phyloP scores from a whole-genome alignment of 2,329 filamentous ascomycete genomes.

The Pseudogymnoascus sp. region DNA sequence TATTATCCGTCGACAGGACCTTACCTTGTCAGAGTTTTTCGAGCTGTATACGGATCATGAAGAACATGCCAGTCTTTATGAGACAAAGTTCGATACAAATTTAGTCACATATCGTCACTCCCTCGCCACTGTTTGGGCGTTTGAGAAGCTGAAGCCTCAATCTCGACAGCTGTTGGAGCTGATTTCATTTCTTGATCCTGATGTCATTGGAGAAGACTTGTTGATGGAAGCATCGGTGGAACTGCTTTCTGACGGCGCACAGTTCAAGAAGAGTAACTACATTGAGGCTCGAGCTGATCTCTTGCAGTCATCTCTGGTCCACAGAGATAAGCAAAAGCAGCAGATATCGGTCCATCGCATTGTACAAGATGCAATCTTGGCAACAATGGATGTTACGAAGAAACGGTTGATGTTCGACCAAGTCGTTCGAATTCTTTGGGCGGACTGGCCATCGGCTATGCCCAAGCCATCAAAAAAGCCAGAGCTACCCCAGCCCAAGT shows the following conservation, averaged over 20 bases:
- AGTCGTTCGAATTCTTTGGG: conserved; percentile 16
- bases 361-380: conserved; percentile 24
- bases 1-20: conserved; percentile 17
- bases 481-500: conserved; percentile 14
- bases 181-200: conserved; percentile 22
- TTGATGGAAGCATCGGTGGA: conserved; percentile 11
- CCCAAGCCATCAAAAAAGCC: background rate
- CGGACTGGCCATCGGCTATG: background rate
- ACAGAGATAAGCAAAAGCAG: conserved; percentile 18
- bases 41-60: conserved; percentile 15
- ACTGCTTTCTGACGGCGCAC: conserved; percentile 11
- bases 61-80: conserved; percentile 10
- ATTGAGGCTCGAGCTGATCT: conserved; percentile 21
- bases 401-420: conserved; percentile 15
- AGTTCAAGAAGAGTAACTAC: conserved; percentile 17
- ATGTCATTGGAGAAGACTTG: conserved; percentile 19
- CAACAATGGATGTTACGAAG: conserved; percentile 18
- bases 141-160: conserved; percentile 15
- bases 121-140: conserved; percentile 19
- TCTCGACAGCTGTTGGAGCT: conserved; percentile 15
- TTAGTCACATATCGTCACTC: conserved; percentile 14
- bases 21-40: conserved; percentile 11
- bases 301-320: conserved; percentile 23
- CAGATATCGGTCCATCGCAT: conserved; percentile 23
- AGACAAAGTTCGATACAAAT: background rate